Percentiles rank a stretch among this genome's conserved stretches.
Evolutionary conservation across 371 early-diverging fungal species (phyloP).

Genomic region (Syncephalastrum sp.): DNA sequence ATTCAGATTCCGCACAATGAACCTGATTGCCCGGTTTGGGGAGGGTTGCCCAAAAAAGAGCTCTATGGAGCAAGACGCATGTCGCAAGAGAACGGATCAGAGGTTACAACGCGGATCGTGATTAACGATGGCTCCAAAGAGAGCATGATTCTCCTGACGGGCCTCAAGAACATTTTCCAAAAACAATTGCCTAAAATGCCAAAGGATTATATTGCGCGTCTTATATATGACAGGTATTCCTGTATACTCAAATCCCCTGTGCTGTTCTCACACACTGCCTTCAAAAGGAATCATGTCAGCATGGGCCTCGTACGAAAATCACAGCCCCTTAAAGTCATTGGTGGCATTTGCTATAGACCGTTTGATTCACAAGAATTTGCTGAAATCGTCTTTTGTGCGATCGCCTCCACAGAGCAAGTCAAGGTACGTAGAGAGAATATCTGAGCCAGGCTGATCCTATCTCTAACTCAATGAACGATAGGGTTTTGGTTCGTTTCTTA

Average conservation of each 20-base stretch:
- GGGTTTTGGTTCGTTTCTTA: slow-evolving; percentile 93
- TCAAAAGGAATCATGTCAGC: slow-evolving; percentile 72
- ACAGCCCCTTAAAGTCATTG: slow-evolving; percentile 78
- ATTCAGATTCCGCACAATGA: too few relatives aligned
- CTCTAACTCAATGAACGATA: slow-evolving; percentile 18
- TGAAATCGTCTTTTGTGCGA: slow-evolving; percentile 99
- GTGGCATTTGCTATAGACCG: slow-evolving; percentile 96
- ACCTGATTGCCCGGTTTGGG: too few relatives aligned
- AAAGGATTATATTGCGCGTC: slow-evolving; percentile 96
- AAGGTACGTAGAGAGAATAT: slow-evolving; percentile 57
- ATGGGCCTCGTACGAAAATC: slow-evolving; percentile 59
- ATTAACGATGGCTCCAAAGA: slow-evolving; percentile 75
- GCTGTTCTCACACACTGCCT: background rate
- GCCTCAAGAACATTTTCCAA: slow-evolving; percentile 95
- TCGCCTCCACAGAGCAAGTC: slow-evolving; percentile 93
- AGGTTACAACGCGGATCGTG: slow-evolving; percentile 73
- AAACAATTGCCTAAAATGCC: slow-evolving; percentile 99
- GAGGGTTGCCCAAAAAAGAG: too few relatives aligned
- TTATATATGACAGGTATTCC: slow-evolving; percentile 91
- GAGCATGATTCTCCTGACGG: slow-evolving; percentile 87
- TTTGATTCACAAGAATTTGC: slow-evolving; percentile 91
- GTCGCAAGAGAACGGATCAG: slow-evolving; percentile 46
- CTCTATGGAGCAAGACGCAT: slow-evolving; percentile 1
- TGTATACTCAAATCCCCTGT: too few relatives aligned
- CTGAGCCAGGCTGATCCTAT: too few relatives aligned